Evolutionary conservation across 1,284 basidiomycete genomes (phyloP), one percentile per base, ranked within the genome.

Genomic region (Somion occarium): DNA sequence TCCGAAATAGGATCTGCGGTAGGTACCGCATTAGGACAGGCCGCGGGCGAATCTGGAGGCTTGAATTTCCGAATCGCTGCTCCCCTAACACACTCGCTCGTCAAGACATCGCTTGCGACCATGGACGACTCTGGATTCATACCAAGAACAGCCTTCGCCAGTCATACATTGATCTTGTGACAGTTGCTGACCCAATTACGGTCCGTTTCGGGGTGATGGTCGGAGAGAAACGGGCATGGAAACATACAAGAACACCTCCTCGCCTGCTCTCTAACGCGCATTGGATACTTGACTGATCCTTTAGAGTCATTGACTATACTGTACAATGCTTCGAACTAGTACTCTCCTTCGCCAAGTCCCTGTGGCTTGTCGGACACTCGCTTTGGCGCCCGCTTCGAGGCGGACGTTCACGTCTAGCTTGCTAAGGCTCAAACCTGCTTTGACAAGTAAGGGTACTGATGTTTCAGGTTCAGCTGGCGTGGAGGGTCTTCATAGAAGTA

Each of bases 401-500:
- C 22, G 48, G 9, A 44, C 39, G 13, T 50, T 50, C 42, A 44
- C 37, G 41, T 44, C 18, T 18, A 34, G 26, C 26, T n/a, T n/a
- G 26, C 34, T 43, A 41, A 23, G 39, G 37, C 23, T 27, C 19
- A 43, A 44, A 24, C 46, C 49, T 19, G 39, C 51, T 27, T 44
- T 50, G 20, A 48, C 38, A 20, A 57, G 50, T 42, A 59, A 55
- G 55, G 48, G 52, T 18, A 47, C 56, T 4, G 51, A 61, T 37
- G 58, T 61, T 24, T 57, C 59, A 49, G 59, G 53, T 24, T 44
- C 49, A 20, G 49, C 55, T 18, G 67, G 68, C 20, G 50, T 53
- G 1, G 69, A 70, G 47, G 67, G 68, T 9, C 61, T 50, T n/a
- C 69, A 70, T 38, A 60, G 54, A 43, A 63, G 69, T 69, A 42